phyloP scores from a whole-genome alignment of 306 rosid genomes.

The Prunus dulcis region DNA sequence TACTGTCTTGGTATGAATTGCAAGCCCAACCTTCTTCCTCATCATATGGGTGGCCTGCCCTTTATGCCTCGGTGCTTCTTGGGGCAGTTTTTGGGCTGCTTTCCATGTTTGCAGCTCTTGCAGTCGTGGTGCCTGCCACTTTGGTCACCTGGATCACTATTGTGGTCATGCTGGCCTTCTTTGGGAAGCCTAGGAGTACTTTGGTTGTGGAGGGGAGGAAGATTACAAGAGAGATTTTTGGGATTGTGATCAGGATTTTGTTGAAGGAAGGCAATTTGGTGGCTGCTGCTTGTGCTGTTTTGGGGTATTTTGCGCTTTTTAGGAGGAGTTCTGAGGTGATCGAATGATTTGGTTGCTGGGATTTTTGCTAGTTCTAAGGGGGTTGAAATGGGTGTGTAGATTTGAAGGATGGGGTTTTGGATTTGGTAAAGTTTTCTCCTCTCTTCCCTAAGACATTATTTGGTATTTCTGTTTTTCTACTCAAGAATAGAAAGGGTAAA shows the following conservation, averaged over 20 bases:
- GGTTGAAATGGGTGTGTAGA: not conserved
- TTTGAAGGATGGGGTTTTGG: not conserved
- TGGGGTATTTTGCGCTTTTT: constrained; percentile 71
- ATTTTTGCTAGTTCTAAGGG: not conserved
- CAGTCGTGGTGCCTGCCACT: constrained; percentile 71
- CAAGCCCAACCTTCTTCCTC: constrained; percentile 35
- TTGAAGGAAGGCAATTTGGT: constrained; percentile 85
- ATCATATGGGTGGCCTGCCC: constrained; percentile 69
- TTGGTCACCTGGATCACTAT: constrained; percentile 85
- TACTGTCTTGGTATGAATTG: constrained; percentile 62
- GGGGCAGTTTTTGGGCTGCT: constrained; percentile 73
- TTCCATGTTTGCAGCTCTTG: constrained; percentile 82
- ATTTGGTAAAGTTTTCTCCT: constrained; percentile 6
- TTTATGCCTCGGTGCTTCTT: constrained; percentile 79
- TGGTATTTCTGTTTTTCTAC: not conserved
- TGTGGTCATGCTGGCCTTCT: constrained; percentile 82
- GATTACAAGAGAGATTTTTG: constrained; percentile 65
- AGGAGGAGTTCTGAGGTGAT: constrained; percentile 48
- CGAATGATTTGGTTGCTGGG: not conserved
- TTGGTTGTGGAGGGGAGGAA: constrained; percentile 86
- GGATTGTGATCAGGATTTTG: constrained; percentile 64
- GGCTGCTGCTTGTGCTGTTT: constrained; percentile 84
- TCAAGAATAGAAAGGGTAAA: not conserved
- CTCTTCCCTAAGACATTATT: not conserved
- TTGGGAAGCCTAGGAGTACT: constrained; percentile 66